A percentile compares a stretch with the other conserved stretches of the same genome.
phyloP scores from a whole-genome alignment of 2,329 filamentous ascomycete species.

The Aspergillus pseudoterreus region DNA sequence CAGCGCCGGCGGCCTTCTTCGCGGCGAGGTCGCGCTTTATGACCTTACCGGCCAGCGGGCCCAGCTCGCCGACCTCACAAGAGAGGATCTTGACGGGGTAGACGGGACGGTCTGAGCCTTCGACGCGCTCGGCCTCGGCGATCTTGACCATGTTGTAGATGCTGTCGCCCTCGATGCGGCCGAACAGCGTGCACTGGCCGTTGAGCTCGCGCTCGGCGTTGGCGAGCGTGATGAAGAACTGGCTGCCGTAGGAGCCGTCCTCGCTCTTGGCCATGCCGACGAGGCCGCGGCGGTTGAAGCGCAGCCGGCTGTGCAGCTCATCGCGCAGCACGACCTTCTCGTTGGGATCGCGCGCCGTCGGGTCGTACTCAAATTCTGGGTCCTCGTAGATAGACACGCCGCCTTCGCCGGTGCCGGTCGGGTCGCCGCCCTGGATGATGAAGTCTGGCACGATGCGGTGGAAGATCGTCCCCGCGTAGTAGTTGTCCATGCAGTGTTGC shows the following conservation, averaged over 20 bases:
- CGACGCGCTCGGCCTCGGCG: constrained; percentile 77
- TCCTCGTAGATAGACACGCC: constrained; percentile 91
- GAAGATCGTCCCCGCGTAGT: constrained; percentile 91
- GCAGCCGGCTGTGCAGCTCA: constrained; percentile 87
- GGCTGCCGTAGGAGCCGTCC: constrained; percentile 79
- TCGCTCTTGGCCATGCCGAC: constrained; percentile 87
- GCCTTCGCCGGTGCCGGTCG: constrained; percentile 85
- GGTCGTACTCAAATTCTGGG: constrained; percentile 52
- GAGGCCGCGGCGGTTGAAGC: constrained; percentile 86
- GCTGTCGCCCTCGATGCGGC: constrained; percentile 84
- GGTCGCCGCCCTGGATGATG: constrained; percentile 91
- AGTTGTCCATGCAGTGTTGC: constrained; percentile 89
- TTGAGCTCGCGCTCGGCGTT: constrained; percentile 77
- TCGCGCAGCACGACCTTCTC: constrained; percentile 69
- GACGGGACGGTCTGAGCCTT: constrained; percentile 74
- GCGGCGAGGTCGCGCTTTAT: constrained; percentile 39
- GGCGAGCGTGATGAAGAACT: constrained; percentile 93
- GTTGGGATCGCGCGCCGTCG: constrained; percentile 44
- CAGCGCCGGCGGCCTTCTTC: constrained; percentile 12
- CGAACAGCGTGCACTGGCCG: constrained; percentile 90
- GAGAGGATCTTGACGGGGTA: constrained; percentile 73
- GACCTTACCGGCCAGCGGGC: constrained; percentile 44
- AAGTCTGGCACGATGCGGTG: constrained; percentile 90
- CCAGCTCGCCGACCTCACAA: constrained; percentile 44
- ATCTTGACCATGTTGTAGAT: constrained; percentile 96